Evolutionary conservation across 176 grass and related monocot genomes (phyloP).

Genomic region (Musa beccarii): DNA sequence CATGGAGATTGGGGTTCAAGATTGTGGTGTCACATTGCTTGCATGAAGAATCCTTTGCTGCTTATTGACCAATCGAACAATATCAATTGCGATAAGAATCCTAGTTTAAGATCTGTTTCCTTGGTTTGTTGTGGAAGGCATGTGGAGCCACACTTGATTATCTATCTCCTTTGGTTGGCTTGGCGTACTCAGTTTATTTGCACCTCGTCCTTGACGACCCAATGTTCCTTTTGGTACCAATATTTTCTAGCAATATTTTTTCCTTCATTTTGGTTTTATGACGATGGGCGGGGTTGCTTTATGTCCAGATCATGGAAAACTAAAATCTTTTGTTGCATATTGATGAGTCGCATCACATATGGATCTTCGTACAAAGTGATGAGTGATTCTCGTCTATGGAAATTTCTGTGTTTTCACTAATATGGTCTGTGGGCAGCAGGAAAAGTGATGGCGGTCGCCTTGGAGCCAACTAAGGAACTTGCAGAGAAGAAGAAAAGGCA

Average conservation of each 20-base stretch:
- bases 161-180: not conserved
- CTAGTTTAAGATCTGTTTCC: not conserved
- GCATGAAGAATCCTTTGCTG: not conserved
- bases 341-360: not conserved
- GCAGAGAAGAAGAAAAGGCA: slow-evolving; percentile 53
- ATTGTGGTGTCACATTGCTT: not conserved
- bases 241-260: not conserved
- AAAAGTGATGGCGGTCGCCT: slow-evolving; percentile 65
- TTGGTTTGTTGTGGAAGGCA: not conserved
- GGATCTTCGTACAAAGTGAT: not conserved
- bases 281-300: not conserved
- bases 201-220: too few species aligned
- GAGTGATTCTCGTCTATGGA: not conserved
- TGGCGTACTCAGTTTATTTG: too few species aligned
- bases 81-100: not conserved
- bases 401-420: not conserved
- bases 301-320: not conserved
- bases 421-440: slow-evolving; percentile 22
- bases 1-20: not conserved
- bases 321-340: too few species aligned
- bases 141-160: not conserved
- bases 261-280: not conserved
- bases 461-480: slow-evolving; percentile 61
- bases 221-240: too few species aligned
- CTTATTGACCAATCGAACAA: not conserved